Evolutionary conservation across 129 eudicot species (phyloP), one percentile per base, ranked within the genome.

Genomic region (Calendula officinalis): DNA sequence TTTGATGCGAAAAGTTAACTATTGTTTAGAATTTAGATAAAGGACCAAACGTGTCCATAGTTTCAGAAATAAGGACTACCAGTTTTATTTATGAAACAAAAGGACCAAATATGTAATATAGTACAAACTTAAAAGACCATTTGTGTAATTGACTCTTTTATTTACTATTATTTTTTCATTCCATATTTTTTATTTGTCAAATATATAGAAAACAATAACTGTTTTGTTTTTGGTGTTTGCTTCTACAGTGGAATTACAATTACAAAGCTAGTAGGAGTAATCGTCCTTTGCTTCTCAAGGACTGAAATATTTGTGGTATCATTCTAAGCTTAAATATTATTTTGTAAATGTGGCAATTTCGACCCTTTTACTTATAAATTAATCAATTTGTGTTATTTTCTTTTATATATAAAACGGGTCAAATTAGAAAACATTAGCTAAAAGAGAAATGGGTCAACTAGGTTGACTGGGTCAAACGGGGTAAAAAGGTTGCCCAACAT

Each of bases 231-330:
- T 22, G 30, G 15, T 46, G 27, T 57, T 70, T 56, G 50, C n/a
- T 74, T 71, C 73, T 80, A 81, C 99, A 92, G 99, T 51, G 99
- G 96, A 44, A 92, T 92, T 73, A 92, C 99, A 44, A 82, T 92
- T 37, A 92, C 99, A 37, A 92, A 92, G 76, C 85, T 92, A 62
- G 99, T 92, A 10, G 99, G 99, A 61, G 99, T 92, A 63, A 72
- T 92, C 10, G 99, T 92, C 62, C 96, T 92, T 48, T 82, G 95
- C 75, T 92, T 92, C 74, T 88, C 99, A 12, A 81, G 87, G 79
- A 88, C 86, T 2, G 95, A 85, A 81, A 84, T 92, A 54, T 92
- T 92, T 78, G 99, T 92, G 99, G 99, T 92, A 73, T 48, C n/a
- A 47, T 41, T 71, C 70, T 63, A 54, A 39, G 63, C 70, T 68